Conservation (phyloP, 768 basidiomycete genomes). For the Leucosporidium yakuticum region DNA sequence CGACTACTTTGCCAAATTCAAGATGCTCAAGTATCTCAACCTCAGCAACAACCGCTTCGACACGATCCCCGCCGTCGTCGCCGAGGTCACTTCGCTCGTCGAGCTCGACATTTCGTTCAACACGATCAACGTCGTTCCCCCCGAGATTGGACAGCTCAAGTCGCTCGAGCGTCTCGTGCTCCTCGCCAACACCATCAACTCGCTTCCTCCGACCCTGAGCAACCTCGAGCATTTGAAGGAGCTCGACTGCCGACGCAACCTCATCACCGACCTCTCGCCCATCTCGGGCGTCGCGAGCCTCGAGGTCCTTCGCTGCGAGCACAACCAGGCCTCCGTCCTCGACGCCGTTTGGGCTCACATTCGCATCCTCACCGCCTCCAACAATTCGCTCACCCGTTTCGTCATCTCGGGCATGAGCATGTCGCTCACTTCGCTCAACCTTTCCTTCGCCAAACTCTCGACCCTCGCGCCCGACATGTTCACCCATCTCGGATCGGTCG, state of each 20-base stretch:
- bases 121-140: constrained; percentile 70
- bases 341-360: constrained; percentile 68
- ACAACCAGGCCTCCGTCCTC: constrained; percentile 74
- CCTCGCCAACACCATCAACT: constrained; percentile 75
- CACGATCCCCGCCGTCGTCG: constrained; percentile 65
- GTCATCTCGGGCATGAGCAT: constrained; percentile 51
- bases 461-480: constrained; percentile 67
- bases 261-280: constrained; percentile 65
- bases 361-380: constrained; percentile 63
- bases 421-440: constrained; percentile 69
- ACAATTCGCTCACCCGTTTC: constrained; percentile 79
- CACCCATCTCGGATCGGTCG: constrained; percentile 64
- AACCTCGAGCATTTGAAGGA: constrained; percentile 57
- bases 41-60: constrained; percentile 94
- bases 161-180: constrained; percentile 67
- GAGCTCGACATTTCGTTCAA: constrained; percentile 96
- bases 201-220: constrained; percentile 60
- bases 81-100: constrained; percentile 62
- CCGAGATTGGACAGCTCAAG: constrained; percentile 64
- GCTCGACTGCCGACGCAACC: constrained; percentile 82
- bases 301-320: constrained; percentile 63
- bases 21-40: constrained; percentile 68
- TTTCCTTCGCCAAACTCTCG: constrained; percentile 82
- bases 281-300: constrained; percentile 66
- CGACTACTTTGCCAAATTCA: constrained; percentile 71